Conservation (phyloP, 352 stramenopile genomes). For the Pythium volutum region DNA sequence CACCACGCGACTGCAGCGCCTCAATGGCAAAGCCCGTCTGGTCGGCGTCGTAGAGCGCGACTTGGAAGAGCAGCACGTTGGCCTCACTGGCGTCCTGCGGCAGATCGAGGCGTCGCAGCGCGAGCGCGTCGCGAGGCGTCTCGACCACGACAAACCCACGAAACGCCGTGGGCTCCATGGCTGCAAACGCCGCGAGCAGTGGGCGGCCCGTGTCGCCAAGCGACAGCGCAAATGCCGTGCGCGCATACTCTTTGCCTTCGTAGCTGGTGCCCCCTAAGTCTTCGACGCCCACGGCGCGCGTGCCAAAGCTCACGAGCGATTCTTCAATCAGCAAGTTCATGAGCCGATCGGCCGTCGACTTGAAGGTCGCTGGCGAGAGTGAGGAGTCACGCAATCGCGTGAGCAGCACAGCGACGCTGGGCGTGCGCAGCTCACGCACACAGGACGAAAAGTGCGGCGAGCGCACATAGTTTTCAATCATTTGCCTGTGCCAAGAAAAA, state of each 20-base stretch:
- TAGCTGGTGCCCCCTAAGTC: conserved; percentile 11
- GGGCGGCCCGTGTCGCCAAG: neutral
- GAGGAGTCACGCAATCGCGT: conserved; percentile 20
- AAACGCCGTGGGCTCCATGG: conserved; percentile 20
- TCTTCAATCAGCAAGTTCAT: conserved; percentile 24
- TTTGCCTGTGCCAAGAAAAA: neutral
- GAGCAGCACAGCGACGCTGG: conserved; percentile 21
- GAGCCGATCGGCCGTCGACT: conserved; percentile 15
- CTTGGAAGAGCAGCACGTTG: conserved; percentile 18
- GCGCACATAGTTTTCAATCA: conserved; percentile 33
- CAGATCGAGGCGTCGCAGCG: conserved; percentile 9
- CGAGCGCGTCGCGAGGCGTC: neutral
- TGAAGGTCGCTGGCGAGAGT: conserved; percentile 4
- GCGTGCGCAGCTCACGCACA: conserved; percentile 40
- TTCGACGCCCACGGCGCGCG: conserved; percentile 14
- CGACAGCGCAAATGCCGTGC: conserved; percentile 6
- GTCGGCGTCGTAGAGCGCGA: conserved; percentile 7
- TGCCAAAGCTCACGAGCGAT: conserved; percentile 20
- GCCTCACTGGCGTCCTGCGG: conserved; percentile 3
- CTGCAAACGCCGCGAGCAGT: conserved; percentile 13
- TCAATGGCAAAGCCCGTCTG: neutral
- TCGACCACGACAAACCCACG: conserved; percentile 9
- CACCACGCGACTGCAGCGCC: conserved; percentile 7
- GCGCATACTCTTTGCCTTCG: conserved; percentile 23
- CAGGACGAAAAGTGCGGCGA: conserved; percentile 19